Percentiles rank a stretch among this genome's conserved stretches.
Evolutionary conservation across 1,139 yeast species (phyloP).

Genomic region (Lodderomyces metapsilosis): DNA sequence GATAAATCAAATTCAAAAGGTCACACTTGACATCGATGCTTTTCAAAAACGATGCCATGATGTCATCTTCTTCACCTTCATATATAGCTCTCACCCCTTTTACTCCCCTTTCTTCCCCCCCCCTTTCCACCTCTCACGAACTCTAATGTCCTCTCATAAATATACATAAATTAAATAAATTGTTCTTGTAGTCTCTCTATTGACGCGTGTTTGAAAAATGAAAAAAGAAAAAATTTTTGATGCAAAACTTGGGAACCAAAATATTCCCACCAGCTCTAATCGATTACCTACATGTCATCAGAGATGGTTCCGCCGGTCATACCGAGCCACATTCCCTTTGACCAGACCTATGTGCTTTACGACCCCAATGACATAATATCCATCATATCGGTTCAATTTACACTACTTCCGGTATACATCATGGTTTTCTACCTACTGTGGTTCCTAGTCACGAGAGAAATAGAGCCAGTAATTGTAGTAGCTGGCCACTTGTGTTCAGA

Average conservation of each 20-base stretch:
- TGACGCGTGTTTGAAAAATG: neutral
- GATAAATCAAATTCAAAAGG: conserved; percentile 3
- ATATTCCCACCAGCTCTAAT: too few relatives aligned
- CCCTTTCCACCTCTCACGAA: conserved; percentile 7
- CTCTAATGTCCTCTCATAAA: conserved; percentile 10
- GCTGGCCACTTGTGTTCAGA: conserved; percentile 87
- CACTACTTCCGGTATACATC: conserved; percentile 80
- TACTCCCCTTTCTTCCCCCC: neutral
- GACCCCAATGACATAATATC: conserved; percentile 67
- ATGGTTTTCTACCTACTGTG: conserved; percentile 81
- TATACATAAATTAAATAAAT: neutral
- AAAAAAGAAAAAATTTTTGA: neutral
- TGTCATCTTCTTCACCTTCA: too few relatives aligned
- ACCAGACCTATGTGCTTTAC: conserved; percentile 77
- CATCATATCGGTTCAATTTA: conserved; percentile 62
- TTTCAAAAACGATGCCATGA: too few relatives aligned
- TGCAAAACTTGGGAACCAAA: neutral
- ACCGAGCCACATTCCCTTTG: conserved; percentile 42
- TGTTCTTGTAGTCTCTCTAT: neutral
- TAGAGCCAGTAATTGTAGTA: conserved; percentile 80
- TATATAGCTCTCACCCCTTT: too few relatives aligned
- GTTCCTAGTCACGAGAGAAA: conserved; percentile 78
- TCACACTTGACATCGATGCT: too few relatives aligned
- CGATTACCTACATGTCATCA: conserved; percentile 1
- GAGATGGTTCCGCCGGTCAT: conserved; percentile 13